These are phyloP conservation scores for Basidiobolus meristosporus DNA, from an alignment of 371 early-diverging fungal species.

Conservation along the genomic window DNA sequence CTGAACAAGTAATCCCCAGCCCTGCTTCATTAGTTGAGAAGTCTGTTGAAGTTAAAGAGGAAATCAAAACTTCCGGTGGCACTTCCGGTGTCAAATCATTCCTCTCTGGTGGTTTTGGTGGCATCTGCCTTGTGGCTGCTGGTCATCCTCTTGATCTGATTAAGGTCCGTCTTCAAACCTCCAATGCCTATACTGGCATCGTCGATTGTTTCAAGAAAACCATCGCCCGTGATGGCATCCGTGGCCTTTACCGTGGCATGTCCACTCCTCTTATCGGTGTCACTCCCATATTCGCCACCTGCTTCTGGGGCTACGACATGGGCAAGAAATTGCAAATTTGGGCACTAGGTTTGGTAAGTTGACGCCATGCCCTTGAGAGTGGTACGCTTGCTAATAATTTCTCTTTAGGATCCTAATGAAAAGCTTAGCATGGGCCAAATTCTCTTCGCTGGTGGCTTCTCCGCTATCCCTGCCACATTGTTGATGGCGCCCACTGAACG, in stretches of 20 bases:
- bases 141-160: constrained; percentile 74
- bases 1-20: too few species aligned
- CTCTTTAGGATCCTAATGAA: neutral
- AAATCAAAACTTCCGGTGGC: neutral
- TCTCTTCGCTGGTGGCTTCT: constrained; percentile 87
- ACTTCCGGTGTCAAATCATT: constrained; percentile 55
- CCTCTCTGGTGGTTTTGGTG: constrained; percentile 88
- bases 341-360: neutral
- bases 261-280: constrained; percentile 79
- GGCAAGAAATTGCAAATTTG: constrained; percentile 14
- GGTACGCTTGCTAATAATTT: too few species aligned
- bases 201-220: constrained; percentile 80
- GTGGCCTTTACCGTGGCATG: constrained; percentile 90
- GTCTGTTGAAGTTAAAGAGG: too few species aligned
- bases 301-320: constrained; percentile 71
- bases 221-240: constrained; percentile 68
- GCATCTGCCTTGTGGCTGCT: constrained; percentile 39
- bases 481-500: constrained; percentile 90
- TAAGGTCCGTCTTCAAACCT: constrained; percentile 86
- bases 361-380: too few species aligned
- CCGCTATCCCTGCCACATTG: constrained; percentile 85
- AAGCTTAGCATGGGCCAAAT: constrained; percentile 53
- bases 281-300: constrained; percentile 87
- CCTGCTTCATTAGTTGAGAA: too few species aligned
- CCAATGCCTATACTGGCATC: constrained; percentile 67